Evolutionary conservation across 176 grass and related monocot species (phyloP).

Genomic region (Carex parvula): DNA sequence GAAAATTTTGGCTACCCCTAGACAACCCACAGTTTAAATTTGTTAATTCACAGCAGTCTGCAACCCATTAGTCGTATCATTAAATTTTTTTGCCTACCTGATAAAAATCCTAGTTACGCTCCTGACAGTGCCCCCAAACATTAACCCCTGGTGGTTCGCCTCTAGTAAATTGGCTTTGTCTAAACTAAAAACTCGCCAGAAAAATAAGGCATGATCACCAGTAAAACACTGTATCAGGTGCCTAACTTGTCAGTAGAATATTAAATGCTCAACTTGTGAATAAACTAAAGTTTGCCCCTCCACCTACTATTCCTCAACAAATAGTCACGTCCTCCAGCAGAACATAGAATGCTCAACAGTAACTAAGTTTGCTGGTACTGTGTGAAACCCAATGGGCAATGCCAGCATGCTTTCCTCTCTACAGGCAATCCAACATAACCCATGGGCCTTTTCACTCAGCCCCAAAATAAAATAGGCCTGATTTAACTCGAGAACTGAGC

Average conservation of each 20-base stretch:
- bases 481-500: neutral
- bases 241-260: neutral
- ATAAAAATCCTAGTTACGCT: no score
- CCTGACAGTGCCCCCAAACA: neutral
- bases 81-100: no score
- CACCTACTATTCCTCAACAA: neutral
- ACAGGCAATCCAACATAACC: neutral
- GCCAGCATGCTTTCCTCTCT: neutral
- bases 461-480: neutral
- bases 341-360: neutral
- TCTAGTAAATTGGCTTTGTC: neutral
- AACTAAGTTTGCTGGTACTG: neutral
- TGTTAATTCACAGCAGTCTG: no score
- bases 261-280: neutral
- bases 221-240: neutral
- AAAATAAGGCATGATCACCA: neutral
- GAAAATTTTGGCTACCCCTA: no score
- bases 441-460: no score
- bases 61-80: no score
- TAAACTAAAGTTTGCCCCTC: neutral
- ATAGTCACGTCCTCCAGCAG: neutral
- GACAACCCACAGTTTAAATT: no score
- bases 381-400: neutral
- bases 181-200: neutral
- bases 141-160: neutral